Base-by-base conservation (phyloP, 164 flowering plant genomes). In the Malania oleifera region DNA sequence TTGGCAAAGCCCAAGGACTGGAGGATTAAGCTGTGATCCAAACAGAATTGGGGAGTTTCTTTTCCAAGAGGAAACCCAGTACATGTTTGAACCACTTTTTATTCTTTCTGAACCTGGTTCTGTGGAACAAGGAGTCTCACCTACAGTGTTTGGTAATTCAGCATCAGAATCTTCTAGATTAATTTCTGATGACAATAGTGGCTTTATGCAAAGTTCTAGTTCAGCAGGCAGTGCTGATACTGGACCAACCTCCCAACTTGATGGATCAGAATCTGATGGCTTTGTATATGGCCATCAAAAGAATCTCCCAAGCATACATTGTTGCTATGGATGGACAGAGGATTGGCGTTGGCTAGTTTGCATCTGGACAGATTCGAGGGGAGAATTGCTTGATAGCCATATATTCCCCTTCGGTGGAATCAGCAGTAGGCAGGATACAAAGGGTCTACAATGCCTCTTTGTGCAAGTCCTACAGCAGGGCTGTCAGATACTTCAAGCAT, bases 281-380 rank as follows among this genome's bases (percentile, higher is more conserved):
- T 71, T 59, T 67, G 84, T 76, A 47, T 73, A 80, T 43, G 65
- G 76, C 35, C 51, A 67, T 65, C 87, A 74, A 34, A 86, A 80
- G 70, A 27, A 56, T 41, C 64, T 61, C 18, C 81, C 95, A 45
- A 88, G 91, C 70, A 77, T 95, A 48, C 99, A 95, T 63, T 95
- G 99, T 66, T 95, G 96, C 68, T 95, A 95, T 71, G 99, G 95
- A 26, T 95, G 99, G 99, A 95, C 99, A 31, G 99, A 95, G 75
- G 99, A 95, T 61, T 95, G 99, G 99, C 95, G 99, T 50, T 95
- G 97, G 99, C 69, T 95, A 48, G 91, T 95, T 39, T 86, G 87
- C 71, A 71, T 88, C 56, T 95, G 99, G 99, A 95, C 97, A 13
- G 99, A 95, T 68, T 85, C 97, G 15, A 81, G 97, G 66, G 97